Percentiles rank a stretch among this genome's conserved stretches.
phyloP scores from a whole-genome alignment of 345 rosid species.

The Aethionema arabicum region DNA sequence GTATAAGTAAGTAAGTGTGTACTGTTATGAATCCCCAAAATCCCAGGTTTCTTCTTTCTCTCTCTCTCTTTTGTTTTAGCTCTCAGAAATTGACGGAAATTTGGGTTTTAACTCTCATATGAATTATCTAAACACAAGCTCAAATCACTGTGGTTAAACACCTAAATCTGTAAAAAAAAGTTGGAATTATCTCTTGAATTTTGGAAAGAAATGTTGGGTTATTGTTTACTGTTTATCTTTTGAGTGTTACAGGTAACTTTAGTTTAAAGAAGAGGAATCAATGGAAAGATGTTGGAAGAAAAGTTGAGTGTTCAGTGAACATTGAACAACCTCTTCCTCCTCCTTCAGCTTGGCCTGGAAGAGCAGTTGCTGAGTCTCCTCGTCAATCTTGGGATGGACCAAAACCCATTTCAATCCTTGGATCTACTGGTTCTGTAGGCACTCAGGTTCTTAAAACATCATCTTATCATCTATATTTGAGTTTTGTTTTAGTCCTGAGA shows the following conservation, averaged over 20 bases:
- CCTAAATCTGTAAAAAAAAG: slow-evolving; percentile 4
- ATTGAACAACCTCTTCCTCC: slow-evolving; percentile 43
- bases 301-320: slow-evolving; percentile 62
- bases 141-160: too few relatives aligned
- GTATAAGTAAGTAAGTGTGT: too few relatives aligned
- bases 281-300: slow-evolving; percentile 43
- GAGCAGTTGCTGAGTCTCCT: slow-evolving; percentile 67
- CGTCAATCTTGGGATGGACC: slow-evolving; percentile 85
- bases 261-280: slow-evolving; percentile 55
- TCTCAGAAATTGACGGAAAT: not conserved
- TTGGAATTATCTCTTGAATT: too few relatives aligned
- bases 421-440: slow-evolving; percentile 98
- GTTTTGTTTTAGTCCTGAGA: too few relatives aligned
- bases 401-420: slow-evolving; percentile 84
- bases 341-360: slow-evolving; percentile 97
- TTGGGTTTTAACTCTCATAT: slow-evolving; percentile 1
- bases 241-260: slow-evolving; percentile 51
- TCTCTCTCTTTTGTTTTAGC: slow-evolving; percentile 18
- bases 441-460: too few relatives aligned
- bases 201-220: too few relatives aligned
- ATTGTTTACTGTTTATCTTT: too few relatives aligned
- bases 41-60: slow-evolving; percentile 50
- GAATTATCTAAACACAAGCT: slow-evolving; percentile 2
- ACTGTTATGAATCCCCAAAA: slow-evolving; percentile 49
- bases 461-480: too few relatives aligned